Percentiles rank a stretch among this genome's conserved stretches.
These are phyloP conservation scores for Stereocaulon alpinum DNA, from an alignment of 495 filamentous ascomycete genomes.

Conservation along the genomic window DNA sequence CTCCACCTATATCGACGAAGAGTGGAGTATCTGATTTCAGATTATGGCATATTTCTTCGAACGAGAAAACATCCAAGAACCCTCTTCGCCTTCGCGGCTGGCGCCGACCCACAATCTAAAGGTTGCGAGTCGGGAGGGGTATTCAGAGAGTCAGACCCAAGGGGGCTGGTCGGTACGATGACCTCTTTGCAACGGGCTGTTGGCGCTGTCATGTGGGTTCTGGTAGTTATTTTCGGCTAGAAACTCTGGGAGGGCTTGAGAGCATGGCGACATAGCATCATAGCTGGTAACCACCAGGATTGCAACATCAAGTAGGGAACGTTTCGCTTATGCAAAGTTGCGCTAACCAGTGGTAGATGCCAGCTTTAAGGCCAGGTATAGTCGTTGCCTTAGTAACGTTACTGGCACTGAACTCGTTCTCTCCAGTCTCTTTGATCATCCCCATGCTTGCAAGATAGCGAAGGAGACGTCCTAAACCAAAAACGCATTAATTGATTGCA, in stretches of 20 bases:
- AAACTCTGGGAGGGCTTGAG: conserved; percentile 31
- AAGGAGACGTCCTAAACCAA: conserved; percentile 9
- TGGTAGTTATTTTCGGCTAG: conserved; percentile 33
- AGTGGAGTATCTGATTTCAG: too few relatives aligned
- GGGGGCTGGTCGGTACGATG: conserved; percentile 18
- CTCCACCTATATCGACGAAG: too few relatives aligned
- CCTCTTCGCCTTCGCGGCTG: too few relatives aligned
- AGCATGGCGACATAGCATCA: conserved; percentile 23
- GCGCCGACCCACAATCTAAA: too few relatives aligned
- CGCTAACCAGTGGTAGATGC: conserved; percentile 2
- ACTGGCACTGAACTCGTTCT: conserved; percentile 12
- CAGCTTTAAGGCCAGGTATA: conserved; percentile 8
- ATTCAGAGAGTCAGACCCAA: not conserved
- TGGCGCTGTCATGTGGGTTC: conserved; percentile 27
- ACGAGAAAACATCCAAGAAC: too few relatives aligned
- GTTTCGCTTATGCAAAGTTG: not conserved
- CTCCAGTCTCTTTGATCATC: conserved; percentile 12
- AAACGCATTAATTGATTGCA: too few relatives aligned
- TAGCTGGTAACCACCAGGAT: conserved; percentile 22
- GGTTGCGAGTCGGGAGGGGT: too few relatives aligned
- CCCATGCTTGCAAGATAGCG: conserved; percentile 11
- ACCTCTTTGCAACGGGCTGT: conserved; percentile 28
- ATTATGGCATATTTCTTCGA: too few relatives aligned
- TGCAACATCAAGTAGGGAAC: not conserved
- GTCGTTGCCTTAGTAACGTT: conserved; percentile 16